Evolutionary conservation across 2,329 filamentous ascomycete species (phyloP), one percentile per base, ranked within the genome.

Genomic region (Alternaria incomplexa): DNA sequence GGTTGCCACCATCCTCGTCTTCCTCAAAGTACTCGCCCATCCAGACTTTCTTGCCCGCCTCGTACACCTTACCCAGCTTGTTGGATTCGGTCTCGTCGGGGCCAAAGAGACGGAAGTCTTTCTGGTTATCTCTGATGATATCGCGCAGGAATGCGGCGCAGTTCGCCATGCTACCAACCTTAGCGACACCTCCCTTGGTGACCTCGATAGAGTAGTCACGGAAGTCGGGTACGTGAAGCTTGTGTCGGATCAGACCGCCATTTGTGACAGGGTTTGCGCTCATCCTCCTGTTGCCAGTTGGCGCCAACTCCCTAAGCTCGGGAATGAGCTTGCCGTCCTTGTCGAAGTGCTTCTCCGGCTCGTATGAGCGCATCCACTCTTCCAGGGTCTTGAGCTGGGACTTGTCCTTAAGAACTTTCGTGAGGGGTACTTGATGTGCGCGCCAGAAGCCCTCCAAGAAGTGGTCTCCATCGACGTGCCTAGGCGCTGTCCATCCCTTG

Each of bases 31-130:
- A 92, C 53, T 92, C 91, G 6, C 87, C 91, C 82, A 93, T 84
- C 91, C 91, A 93, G 4, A 92, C 90, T 80, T 93, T 93, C 85
- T 93, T 91, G 6, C 89, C 89, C 1, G 87, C 90, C 61, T 90
- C 85, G 77, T 93, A 93, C 48, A 94, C 88, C 23, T 85, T 85
- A 1, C 82, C 85, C 3, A 94, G 87, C 80, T 94, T 93, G 81
- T 94, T 94, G 22, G 90, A 93, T 76, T 93, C 89, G 0, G 91
- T 93, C 84, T 94, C 91, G 73, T 94, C 91, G 0, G 91, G 91
- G 0, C 91, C 91, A 69, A 93, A 92, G 6, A 93, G 83, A 46
- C 91, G 89, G 85, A 94, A 94, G 74, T 86, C 90, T 61, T 82
- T 83, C 67, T 81, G 83, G 73, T 94, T 94, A 36, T 82, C 80